These are phyloP conservation scores for Salix arbutifolia DNA, from an alignment of 345 rosid genomes.

Conservation along the genomic window DNA sequence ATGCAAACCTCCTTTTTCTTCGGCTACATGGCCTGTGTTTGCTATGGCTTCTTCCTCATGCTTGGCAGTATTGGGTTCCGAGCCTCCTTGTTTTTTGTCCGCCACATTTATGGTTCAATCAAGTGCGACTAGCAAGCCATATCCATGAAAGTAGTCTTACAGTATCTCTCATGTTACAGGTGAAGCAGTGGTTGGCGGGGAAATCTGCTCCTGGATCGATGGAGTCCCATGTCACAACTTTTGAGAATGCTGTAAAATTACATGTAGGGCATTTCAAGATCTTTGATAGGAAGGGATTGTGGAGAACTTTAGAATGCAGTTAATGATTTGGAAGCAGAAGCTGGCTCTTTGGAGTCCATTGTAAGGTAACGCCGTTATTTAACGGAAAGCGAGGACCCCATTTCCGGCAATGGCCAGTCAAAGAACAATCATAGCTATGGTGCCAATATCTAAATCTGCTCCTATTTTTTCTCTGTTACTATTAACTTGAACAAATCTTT, in stretches of 20 bases:
- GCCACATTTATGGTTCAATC: constrained; percentile 44
- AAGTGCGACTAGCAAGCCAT: constrained; percentile 25
- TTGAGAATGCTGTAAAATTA: not conserved
- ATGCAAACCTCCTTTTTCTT: constrained; percentile 51
- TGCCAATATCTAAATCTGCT: too few relatives aligned
- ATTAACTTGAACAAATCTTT: too few relatives aligned
- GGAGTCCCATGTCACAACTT: not conserved
- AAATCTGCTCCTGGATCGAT: not conserved
- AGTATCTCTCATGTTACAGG: not conserved
- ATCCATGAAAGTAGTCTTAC: not conserved
- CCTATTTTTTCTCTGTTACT: too few relatives aligned
- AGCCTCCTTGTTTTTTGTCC: constrained; percentile 39
- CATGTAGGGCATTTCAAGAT: not conserved
- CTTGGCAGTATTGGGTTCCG: constrained; percentile 43
- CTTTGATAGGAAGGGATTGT: not conserved
- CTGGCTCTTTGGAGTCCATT: not conserved
- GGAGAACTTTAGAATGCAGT: not conserved
- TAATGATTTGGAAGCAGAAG: not conserved
- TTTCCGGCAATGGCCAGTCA: not conserved
- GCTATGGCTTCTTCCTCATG: constrained; percentile 48
- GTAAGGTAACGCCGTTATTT: not conserved
- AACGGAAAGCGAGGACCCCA: not conserved
- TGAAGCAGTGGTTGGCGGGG: not conserved
- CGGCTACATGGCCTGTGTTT: constrained; percentile 52
- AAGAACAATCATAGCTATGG: not conserved